These are phyloP conservation scores for Proliferodiscus dingleyae DNA, from an alignment of 2,329 filamentous ascomycete genomes.

Conservation along the genomic window DNA sequence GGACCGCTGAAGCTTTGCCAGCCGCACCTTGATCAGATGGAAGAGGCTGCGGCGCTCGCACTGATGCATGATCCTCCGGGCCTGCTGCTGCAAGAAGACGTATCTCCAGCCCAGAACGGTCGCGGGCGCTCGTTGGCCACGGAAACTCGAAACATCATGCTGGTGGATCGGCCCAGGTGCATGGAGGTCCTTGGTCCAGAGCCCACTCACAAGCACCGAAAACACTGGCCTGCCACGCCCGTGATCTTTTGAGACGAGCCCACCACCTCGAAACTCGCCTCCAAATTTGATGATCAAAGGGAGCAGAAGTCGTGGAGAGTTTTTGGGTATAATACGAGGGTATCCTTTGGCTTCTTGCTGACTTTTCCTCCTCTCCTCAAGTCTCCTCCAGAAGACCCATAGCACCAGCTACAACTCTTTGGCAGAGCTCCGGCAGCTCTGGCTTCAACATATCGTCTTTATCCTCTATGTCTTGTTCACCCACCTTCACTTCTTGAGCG, in stretches of 20 bases:
- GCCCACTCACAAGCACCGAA: constrained; percentile 14
- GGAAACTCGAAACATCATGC: constrained; percentile 24
- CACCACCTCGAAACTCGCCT: constrained; percentile 28
- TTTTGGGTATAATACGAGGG: constrained; percentile 20
- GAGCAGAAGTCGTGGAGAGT: constrained; percentile 1
- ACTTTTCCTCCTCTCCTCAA: constrained; percentile 17
- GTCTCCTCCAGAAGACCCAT: constrained; percentile 29
- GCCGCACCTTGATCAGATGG: constrained; percentile 19
- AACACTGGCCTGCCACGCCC: constrained; percentile 27
- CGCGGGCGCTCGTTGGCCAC: constrained; percentile 4
- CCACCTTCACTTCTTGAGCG: constrained; percentile 1
- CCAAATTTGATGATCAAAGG: constrained; percentile 19
- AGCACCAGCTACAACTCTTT: constrained; percentile 18
- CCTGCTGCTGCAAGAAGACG: constrained; percentile 8
- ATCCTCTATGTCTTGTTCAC: constrained; percentile 21
- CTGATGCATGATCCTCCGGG: constrained; percentile 22
- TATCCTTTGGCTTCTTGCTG: constrained; percentile 1
- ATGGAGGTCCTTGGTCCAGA: too few relatives aligned
- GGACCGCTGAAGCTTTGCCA: constrained; percentile 7
- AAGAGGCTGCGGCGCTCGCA: constrained; percentile 3
- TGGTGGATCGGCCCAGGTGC: neutral
- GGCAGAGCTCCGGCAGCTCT: constrained; percentile 46
- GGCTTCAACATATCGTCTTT: constrained; percentile 22
- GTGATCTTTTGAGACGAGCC: constrained; percentile 26
- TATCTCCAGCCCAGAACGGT: constrained; percentile 1